These are phyloP conservation scores for Liriodendron chinense DNA, from an alignment of 164 flowering plant species.

Conservation along the genomic window DNA sequence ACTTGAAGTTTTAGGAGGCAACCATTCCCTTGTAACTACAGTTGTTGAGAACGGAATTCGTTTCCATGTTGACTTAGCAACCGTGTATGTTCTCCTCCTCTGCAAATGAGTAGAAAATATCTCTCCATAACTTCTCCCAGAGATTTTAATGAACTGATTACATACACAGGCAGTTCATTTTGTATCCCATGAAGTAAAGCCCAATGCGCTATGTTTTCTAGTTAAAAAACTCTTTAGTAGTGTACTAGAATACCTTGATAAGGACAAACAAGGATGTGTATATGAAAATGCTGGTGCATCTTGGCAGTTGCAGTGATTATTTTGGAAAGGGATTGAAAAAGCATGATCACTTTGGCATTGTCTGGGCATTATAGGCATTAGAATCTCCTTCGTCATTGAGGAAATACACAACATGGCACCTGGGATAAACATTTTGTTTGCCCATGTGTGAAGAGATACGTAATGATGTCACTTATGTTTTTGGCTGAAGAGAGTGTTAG, in stretches of 20 bases:
- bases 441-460: no score
- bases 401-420: no score
- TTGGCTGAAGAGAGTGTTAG: no score
- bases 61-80: constrained; percentile 76
- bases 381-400: no score
- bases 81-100: constrained; percentile 55
- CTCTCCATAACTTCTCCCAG: background rate
- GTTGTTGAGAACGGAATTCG: constrained; percentile 82
- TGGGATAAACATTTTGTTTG: no score
- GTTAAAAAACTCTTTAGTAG: background rate
- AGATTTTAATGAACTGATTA: background rate
- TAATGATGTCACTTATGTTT: no score
- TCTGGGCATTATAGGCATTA: no score
- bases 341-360: no score
- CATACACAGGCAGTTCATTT: background rate
- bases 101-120: constrained; percentile 1
- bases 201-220: background rate
- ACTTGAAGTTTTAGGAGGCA: constrained; percentile 93
- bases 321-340: no score
- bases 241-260: no score
- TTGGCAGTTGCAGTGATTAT: background rate
- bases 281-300: background rate
- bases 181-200: background rate
- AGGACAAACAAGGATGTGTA: background rate
- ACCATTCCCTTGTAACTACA: constrained; percentile 78